A percentile compares a stretch with the other conserved stretches of the same genome.
Evolutionary conservation across 2,329 filamentous ascomycete genomes (phyloP).

Genomic region (Tolypocladium amazonense): DNA sequence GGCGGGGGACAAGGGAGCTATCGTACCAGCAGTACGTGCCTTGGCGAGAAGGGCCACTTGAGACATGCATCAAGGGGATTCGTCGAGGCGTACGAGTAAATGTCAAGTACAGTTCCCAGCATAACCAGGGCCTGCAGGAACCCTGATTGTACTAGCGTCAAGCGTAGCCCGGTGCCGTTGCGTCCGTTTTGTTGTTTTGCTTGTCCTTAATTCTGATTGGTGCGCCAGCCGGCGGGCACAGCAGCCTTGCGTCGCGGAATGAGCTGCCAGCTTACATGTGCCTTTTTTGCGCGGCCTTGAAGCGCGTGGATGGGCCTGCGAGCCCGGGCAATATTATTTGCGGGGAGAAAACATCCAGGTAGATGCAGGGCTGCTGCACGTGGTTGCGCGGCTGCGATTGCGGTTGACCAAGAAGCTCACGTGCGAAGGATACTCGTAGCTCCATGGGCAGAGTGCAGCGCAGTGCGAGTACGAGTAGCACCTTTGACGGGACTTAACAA

Average conservation of each 20-base stretch:
- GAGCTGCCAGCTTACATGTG: not conserved
- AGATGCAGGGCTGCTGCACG: not conserved
- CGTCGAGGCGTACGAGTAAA: not conserved
- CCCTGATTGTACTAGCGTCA: not conserved
- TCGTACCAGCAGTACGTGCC: not conserved
- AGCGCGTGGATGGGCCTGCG: not conserved
- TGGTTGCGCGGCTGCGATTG: not conserved
- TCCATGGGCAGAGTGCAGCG: not conserved
- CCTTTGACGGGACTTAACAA: not conserved
- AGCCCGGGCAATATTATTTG: no score
- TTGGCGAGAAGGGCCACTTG: not conserved
- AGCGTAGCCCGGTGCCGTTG: not conserved
- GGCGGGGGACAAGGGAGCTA: no score
- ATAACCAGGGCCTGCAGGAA: not conserved
- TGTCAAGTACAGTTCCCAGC: not conserved
- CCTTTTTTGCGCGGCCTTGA: not conserved
- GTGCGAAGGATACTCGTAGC: not conserved
- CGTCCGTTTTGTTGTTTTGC: not conserved
- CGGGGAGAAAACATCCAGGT: not conserved
- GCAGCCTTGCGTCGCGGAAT: conserved; percentile 1
- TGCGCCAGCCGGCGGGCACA: not conserved
- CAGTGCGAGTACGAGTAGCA: no score
- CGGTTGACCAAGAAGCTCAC: not conserved
- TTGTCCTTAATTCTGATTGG: not conserved
- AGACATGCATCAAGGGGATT: not conserved